These are phyloP conservation scores for Luvunga scandens DNA, from an alignment of 345 rosid species.

Conservation along the genomic window DNA sequence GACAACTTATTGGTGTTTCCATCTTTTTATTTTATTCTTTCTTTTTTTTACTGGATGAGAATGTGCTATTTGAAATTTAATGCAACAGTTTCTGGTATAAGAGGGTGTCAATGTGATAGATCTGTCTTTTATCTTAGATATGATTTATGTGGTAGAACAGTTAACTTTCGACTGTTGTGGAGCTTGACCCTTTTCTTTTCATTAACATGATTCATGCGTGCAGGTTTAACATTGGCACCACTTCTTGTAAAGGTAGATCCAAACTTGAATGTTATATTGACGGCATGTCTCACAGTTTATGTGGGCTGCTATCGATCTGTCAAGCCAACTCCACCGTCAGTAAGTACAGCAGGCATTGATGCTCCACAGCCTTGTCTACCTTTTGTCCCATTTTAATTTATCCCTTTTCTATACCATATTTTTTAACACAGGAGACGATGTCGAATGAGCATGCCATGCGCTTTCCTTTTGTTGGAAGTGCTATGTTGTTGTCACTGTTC, in stretches of 20 bases:
- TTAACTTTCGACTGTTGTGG: neutral
- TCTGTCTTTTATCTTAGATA: neutral
- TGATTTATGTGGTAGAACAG: neutral
- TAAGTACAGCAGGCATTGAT: conserved; percentile 25
- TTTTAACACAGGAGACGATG: conserved; percentile 82
- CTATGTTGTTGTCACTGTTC: conserved; percentile 91
- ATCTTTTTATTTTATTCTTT: too few relatives aligned
- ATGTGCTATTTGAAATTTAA: neutral
- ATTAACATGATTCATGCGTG: conserved; percentile 18
- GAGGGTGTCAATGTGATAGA: neutral
- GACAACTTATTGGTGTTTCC: neutral
- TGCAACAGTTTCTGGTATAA: neutral
- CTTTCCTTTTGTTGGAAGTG: conserved; percentile 97
- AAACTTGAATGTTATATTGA: conserved; percentile 82
- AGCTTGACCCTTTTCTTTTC: conserved; percentile 4
- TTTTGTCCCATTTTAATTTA: neutral
- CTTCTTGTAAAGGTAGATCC: conserved; percentile 86
- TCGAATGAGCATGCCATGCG: conserved; percentile 99
- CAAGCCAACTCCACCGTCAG: conserved; percentile 89
- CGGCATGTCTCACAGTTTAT: conserved; percentile 87
- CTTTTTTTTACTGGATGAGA: neutral
- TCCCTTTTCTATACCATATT: conserved; percentile 7
- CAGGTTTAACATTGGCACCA: conserved; percentile 94
- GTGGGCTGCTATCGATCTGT: conserved; percentile 99
- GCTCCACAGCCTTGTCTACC: neutral